A percentile compares a stretch with the other conserved stretches of the same genome.
These are phyloP conservation scores for Rhodamnia argentea DNA, from an alignment of 345 rosid genomes.

Conservation along the genomic window DNA sequence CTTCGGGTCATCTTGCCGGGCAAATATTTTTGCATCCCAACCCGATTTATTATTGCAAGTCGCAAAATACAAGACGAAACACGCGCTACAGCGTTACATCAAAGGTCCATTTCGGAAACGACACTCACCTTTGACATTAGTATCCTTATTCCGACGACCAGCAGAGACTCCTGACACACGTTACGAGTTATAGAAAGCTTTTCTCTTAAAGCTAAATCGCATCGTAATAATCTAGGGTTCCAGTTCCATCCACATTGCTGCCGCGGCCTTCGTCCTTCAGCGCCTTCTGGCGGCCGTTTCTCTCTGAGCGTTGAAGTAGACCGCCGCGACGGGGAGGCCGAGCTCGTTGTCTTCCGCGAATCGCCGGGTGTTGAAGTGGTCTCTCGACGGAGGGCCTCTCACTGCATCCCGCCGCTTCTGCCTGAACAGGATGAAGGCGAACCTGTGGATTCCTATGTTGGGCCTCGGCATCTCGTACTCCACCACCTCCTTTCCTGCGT, in stretches of 20 bases:
- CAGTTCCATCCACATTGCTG: neutral
- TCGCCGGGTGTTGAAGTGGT: slow-evolving; percentile 51
- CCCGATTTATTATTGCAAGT: neutral
- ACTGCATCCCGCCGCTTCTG: slow-evolving; percentile 55
- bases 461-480: slow-evolving; percentile 91
- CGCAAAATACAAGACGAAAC: neutral
- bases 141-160: neutral
- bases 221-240: neutral
- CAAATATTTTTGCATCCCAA: neutral
- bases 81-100: neutral
- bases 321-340: slow-evolving; percentile 79
- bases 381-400: slow-evolving; percentile 47
- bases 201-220: neutral
- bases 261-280: neutral
- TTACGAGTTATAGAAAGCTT: neutral
- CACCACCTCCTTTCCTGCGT: slow-evolving; percentile 59
- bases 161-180: neutral
- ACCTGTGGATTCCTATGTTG: slow-evolving; percentile 92
- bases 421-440: slow-evolving; percentile 70
- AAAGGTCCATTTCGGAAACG: neutral
- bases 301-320: slow-evolving; percentile 84
- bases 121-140: neutral
- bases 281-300: slow-evolving; percentile 98
- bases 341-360: slow-evolving; percentile 76
- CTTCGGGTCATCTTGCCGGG: neutral